Evolutionary conservation across 2,329 filamentous ascomycete species (phyloP).

Genomic region (Pseudonectria foliicola): DNA sequence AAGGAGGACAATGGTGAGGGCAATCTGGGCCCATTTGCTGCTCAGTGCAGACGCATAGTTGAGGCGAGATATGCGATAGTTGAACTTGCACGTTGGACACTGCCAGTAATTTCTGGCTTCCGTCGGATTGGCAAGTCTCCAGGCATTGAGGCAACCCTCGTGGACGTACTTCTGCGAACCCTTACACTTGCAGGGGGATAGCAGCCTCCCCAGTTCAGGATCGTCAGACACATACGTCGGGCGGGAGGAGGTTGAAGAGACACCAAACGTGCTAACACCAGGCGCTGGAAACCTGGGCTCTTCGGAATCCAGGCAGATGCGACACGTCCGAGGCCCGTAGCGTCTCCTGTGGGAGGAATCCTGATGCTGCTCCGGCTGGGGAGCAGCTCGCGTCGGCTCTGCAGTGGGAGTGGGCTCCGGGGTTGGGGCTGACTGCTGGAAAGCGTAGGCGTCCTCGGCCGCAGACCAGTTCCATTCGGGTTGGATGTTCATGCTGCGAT

Average conservation of each 20-base stretch:
- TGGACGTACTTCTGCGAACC: conserved; percentile 92
- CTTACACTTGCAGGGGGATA: conserved; percentile 89
- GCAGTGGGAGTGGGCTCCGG: conserved; percentile 2
- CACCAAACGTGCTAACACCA: conserved; percentile 24
- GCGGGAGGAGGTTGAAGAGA: conserved; percentile 26
- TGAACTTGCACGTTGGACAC: conserved; percentile 82
- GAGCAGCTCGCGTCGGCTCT: not conserved
- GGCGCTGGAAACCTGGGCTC: conserved; percentile 39
- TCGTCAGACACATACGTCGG: conserved; percentile 66
- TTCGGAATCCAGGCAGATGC: conserved; percentile 76
- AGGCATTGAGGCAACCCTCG: conserved; percentile 77
- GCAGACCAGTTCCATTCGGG: conserved; percentile 22
- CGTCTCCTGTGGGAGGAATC: conserved; percentile 26
- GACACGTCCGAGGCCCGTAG: conserved; percentile 70
- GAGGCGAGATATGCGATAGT: conserved; percentile 71
- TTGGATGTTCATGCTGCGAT: conserved; percentile 18
- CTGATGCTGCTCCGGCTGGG: conserved; percentile 5
- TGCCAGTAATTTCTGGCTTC: conserved; percentile 69
- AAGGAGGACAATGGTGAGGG: conserved; percentile 66
- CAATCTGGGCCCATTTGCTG: conserved; percentile 59
- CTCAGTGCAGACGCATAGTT: conserved; percentile 65
- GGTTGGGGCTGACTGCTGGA: conserved; percentile 7
- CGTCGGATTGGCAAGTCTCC: conserved; percentile 66
- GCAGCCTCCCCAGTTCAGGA: conserved; percentile 64
- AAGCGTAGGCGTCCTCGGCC: conserved; percentile 9